Percentiles rank a stretch among this genome's conserved stretches.
These are phyloP conservation scores for Vitis amurensis DNA, from an alignment of 164 flowering plant species.

Conservation along the genomic window DNA sequence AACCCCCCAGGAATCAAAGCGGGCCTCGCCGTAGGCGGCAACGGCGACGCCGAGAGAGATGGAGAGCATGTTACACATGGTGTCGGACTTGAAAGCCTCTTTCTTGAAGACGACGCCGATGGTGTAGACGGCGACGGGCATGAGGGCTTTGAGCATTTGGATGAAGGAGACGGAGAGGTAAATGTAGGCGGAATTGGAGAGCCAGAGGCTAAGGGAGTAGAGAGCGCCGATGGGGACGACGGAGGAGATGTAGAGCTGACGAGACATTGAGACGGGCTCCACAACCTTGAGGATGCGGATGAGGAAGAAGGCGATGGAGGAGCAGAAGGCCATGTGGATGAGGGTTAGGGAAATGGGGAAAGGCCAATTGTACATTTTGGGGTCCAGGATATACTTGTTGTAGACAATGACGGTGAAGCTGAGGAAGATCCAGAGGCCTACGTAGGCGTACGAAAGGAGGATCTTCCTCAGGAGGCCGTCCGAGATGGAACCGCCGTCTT, in stretches of 20 bases:
- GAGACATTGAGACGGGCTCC: constrained; percentile 48
- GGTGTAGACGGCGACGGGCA: constrained; percentile 59
- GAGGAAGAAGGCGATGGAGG: constrained; percentile 46
- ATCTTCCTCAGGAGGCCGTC: constrained; percentile 48
- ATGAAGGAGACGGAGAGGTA: constrained; percentile 54
- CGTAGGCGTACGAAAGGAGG: constrained; percentile 48
- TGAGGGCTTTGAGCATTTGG: constrained; percentile 56
- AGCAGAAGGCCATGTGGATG: constrained; percentile 57
- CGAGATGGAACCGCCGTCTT: constrained; percentile 39
- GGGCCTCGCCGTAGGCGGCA: constrained; percentile 57
- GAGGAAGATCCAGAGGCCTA: constrained; percentile 53
- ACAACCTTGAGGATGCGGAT: constrained; percentile 41
- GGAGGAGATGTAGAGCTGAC: constrained; percentile 42
- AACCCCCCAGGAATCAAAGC: constrained; percentile 47
- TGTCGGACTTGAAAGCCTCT: constrained; percentile 35
- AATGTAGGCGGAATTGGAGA: constrained; percentile 56
- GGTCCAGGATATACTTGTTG: constrained; percentile 60
- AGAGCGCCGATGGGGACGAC: constrained; percentile 56
- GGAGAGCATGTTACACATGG: constrained; percentile 49
- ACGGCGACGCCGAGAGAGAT: constrained; percentile 52
- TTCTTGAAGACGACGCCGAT: constrained; percentile 42
- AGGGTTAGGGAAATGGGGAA: constrained; percentile 54
- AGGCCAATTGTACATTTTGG: constrained; percentile 56
- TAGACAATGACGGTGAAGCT: constrained; percentile 58
- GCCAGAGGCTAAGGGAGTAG: constrained; percentile 52